Evolutionary conservation across 306 rosid species (phyloP), one percentile per base, ranked within the genome.

Genomic region (Trichosanthes truncata): DNA sequence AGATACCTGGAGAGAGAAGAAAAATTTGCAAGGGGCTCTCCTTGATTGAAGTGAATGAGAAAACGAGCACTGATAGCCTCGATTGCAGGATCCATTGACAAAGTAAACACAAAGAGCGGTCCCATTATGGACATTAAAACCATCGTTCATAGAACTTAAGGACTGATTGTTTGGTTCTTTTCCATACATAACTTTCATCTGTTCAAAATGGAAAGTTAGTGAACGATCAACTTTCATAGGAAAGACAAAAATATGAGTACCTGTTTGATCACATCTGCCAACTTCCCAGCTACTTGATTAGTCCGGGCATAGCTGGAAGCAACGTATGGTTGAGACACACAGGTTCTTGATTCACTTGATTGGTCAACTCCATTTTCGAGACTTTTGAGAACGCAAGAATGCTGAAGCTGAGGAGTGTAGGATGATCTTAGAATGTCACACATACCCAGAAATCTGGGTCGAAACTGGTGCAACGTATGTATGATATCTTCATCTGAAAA

Each of bases 401-500:
- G 97, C 46, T 87, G 66, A 73, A 85, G 89, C 80, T 83, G 88
- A 85, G 97, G 89, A 81, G 84, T 86, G 38, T 68, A 82, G 85
- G 77, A 87, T 53, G 84, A 83, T 31, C 91, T 89, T 25, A 84
- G 77, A 74, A 90, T 93, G 76, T 51, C 74, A 25, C 87, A 91
- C 66, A 68, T 80, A 77, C 87, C 88, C 84, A 91, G 78, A 87
- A 89, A 89, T 15, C 78, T 84, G 72, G 98, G 98, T 79, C 98
- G 89, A 83, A 82, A 91, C 41, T 84, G 90, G 81, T 93, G 98
- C 69, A 91, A 80, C 35, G 92, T 84, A 77, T 82, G 80, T 74
- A 93, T 82, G 78, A 91, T 80, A 77, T 91, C 93, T 76, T 93
- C 86, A 86, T 89, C 98, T 93, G 90, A 67, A 80, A 3, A 79